Evolutionary conservation across 192 early-diverging fungal genomes (phyloP).

Genomic region (Backusella macrospora): DNA sequence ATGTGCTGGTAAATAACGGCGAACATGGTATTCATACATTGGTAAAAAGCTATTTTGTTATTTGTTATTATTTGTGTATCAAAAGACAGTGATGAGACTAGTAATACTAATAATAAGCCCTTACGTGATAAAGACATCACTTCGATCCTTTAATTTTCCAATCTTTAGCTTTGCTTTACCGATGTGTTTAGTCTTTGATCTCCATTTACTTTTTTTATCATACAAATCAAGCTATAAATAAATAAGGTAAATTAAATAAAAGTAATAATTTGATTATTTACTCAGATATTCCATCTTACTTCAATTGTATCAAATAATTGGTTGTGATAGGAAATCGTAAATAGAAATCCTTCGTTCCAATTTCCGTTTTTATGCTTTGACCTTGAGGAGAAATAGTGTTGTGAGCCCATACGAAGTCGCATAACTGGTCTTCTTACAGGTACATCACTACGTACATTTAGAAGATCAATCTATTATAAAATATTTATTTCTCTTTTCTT

Average conservation of each 20-base stretch:
- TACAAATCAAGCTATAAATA: slow-evolving; percentile 41
- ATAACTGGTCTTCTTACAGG: slow-evolving; percentile 24
- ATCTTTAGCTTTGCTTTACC: slow-evolving; percentile 45
- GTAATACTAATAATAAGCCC: background rate
- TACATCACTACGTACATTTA: slow-evolving; percentile 36
- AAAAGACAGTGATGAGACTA: background rate
- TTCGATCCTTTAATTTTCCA: slow-evolving; percentile 25
- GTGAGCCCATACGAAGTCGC: slow-evolving; percentile 40
- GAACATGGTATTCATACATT: slow-evolving; percentile 42
- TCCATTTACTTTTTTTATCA: slow-evolving; percentile 39
- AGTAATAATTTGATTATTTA: background rate
- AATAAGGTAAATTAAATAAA: slow-evolving; percentile 10
- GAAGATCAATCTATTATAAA: slow-evolving; percentile 37
- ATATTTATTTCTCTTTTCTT: background rate
- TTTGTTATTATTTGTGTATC: background rate
- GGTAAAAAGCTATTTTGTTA: slow-evolving; percentile 34
- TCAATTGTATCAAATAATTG: slow-evolving; percentile 79
- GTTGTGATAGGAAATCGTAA: slow-evolving; percentile 71
- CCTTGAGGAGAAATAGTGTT: slow-evolving; percentile 49
- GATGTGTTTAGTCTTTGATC: slow-evolving; percentile 37
- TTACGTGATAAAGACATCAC: slow-evolving; percentile 46
- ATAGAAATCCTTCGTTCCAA: slow-evolving; percentile 79
- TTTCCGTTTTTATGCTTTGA: slow-evolving; percentile 54
- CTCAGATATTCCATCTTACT: slow-evolving; percentile 30
- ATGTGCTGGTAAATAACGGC: slow-evolving; percentile 35